phyloP scores from a whole-genome alignment of 1,284 basidiomycete genomes.

The Thelephora terrestris region DNA sequence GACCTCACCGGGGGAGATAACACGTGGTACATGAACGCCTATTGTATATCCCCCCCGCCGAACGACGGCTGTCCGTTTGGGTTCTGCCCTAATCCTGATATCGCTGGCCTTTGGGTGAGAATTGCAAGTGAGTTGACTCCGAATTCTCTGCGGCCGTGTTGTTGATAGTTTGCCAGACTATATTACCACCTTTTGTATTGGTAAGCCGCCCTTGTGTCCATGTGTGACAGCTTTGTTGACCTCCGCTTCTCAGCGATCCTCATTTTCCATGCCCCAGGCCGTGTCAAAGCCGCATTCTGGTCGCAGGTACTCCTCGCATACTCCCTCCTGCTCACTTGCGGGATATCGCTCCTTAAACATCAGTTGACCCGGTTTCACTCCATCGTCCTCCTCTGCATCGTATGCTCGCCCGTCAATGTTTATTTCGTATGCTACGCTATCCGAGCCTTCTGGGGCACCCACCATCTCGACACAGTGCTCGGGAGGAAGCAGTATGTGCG shows the following conservation, averaged over 20 bases:
- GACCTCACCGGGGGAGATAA: conserved; percentile 4
- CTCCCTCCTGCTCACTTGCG: conserved; percentile 3
- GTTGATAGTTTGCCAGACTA: conserved; percentile 6
- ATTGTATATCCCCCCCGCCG: conserved; percentile 9
- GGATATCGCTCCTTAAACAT: conserved; percentile 3
- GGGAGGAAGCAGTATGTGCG: background rate
- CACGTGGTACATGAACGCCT: conserved; percentile 3
- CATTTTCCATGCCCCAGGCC: conserved; percentile 7
- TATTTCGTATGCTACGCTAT: background rate
- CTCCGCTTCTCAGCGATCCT: conserved; percentile 6
- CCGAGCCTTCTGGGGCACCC: background rate
- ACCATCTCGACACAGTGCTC: background rate
- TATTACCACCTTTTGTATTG: conserved; percentile 8
- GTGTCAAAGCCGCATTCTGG: background rate
- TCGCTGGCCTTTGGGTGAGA: conserved; percentile 1
- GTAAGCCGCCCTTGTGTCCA: background rate
- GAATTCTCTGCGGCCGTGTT: background rate
- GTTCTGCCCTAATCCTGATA: conserved; percentile 9
- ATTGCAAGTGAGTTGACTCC: background rate
- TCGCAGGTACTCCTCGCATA: background rate
- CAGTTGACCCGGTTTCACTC: conserved; percentile 9
- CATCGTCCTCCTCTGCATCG: background rate
- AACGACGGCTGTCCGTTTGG: conserved; percentile 9
- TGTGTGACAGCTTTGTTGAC: background rate
- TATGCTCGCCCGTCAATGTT: background rate